These are phyloP conservation scores for Puccinia triticina DNA, from an alignment of 1,284 basidiomycete species.

Conservation along the genomic window DNA sequence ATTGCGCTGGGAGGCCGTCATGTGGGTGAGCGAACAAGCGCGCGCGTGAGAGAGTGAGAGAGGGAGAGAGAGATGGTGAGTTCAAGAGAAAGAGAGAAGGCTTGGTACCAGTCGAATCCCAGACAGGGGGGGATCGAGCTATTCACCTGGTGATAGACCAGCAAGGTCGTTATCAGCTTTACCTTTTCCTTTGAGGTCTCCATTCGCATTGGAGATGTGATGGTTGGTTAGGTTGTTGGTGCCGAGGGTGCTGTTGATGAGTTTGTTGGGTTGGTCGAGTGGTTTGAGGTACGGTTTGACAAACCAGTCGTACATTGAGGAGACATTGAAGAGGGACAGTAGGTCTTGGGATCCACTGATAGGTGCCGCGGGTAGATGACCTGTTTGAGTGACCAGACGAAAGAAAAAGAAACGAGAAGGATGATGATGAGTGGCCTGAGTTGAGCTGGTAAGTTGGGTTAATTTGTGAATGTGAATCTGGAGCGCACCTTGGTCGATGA, in stretches of 20 bases:
- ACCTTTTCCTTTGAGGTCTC: constrained; percentile 43
- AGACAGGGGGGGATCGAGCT: not conserved
- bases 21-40: not conserved
- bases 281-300: constrained; percentile 48
- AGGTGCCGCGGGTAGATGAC: constrained; percentile 16
- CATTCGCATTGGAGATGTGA: constrained; percentile 14
- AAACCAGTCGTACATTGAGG: constrained; percentile 36
- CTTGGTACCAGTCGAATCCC: not conserved
- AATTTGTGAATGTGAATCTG: not conserved
- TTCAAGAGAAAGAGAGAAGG: not conserved
- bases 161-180: constrained; percentile 21
- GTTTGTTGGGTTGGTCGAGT: constrained; percentile 26
- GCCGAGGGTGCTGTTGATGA: not conserved
- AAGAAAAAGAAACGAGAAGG: not conserved
- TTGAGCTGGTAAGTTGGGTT: not conserved
- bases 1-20: not conserved
- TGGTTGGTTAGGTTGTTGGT: not conserved
- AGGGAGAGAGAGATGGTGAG: constrained; percentile 6
- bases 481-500: constrained; percentile 25
- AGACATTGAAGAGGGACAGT: constrained; percentile 46
- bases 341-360: constrained; percentile 40
- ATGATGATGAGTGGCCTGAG: not conserved
- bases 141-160: constrained; percentile 31
- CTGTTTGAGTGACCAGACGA: not conserved
- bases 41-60: not conserved